These are phyloP conservation scores for Termitomyces sp. DNA, from an alignment of 768 basidiomycete genomes.

Conservation along the genomic window DNA sequence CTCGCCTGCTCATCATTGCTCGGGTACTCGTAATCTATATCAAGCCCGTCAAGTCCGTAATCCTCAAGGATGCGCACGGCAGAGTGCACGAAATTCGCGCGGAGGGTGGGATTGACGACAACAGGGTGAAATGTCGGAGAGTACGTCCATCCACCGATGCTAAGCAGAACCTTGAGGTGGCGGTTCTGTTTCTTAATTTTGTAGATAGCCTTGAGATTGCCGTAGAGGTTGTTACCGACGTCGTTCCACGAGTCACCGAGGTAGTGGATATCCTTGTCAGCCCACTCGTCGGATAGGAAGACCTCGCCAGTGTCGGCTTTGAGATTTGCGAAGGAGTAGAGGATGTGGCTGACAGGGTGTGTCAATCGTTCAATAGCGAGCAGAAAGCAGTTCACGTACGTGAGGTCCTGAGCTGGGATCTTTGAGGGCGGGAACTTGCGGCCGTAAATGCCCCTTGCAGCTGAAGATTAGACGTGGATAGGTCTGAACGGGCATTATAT, in stretches of 20 bases:
- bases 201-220: slow-evolving; percentile 93
- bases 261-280: slow-evolving; percentile 97
- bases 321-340: slow-evolving; percentile 93
- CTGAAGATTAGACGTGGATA: not conserved
- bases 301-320: slow-evolving; percentile 84
- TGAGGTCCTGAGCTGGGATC: slow-evolving; percentile 83
- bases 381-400: slow-evolving; percentile 46
- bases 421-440: slow-evolving; percentile 85
- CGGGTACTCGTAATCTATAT: slow-evolving; percentile 94
- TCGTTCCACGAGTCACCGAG: slow-evolving; percentile 96
- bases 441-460: slow-evolving; percentile 89
- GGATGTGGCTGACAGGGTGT: slow-evolving; percentile 60
- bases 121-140: slow-evolving; percentile 85
- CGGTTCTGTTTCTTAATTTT: slow-evolving; percentile 85
- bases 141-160: slow-evolving; percentile 96
- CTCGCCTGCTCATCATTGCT: slow-evolving; percentile 70
- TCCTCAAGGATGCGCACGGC: slow-evolving; percentile 83
- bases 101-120: slow-evolving; percentile 59
- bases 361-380: slow-evolving; percentile 11
- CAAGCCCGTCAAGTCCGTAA: slow-evolving; percentile 89
- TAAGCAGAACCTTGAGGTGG: slow-evolving; percentile 77
- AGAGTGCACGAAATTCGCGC: slow-evolving; percentile 78
- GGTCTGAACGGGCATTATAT: not conserved
- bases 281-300: slow-evolving; percentile 86
- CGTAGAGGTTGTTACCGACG: slow-evolving; percentile 85